Evolutionary conservation across 495 filamentous ascomycete species (phyloP).

Genomic region (Talaromyces nanjingensis): DNA sequence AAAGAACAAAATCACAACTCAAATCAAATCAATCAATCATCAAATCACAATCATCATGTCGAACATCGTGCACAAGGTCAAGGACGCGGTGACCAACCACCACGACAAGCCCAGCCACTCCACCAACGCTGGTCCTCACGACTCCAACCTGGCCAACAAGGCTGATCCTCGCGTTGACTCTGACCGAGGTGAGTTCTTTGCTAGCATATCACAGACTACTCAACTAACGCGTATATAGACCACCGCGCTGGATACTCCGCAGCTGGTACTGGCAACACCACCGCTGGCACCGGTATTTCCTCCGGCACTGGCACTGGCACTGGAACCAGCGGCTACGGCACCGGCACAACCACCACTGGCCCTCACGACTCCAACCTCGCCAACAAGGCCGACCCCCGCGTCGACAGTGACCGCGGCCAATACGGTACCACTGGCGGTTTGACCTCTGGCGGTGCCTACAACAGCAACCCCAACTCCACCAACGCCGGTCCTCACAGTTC

Average conservation of each 20-base stretch:
- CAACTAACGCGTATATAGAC: not conserved
- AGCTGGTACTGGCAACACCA: conserved; percentile 2
- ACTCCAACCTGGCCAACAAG: conserved; percentile 34
- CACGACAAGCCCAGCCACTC: conserved; percentile 24
- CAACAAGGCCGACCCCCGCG: conserved; percentile 46
- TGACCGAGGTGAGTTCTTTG: conserved; percentile 19
- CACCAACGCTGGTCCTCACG: conserved; percentile 24
- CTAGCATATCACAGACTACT: not conserved
- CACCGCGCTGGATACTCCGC: not conserved
- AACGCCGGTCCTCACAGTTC: conserved; percentile 29
- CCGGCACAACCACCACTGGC: conserved; percentile 16
- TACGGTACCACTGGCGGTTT: conserved; percentile 7
- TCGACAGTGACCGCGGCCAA: conserved; percentile 34
- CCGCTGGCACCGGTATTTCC: not conserved
- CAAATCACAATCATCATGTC: conserved; percentile 46
- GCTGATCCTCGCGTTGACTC: conserved; percentile 44
- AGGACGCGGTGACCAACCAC: conserved; percentile 54
- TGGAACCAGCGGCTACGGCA: not conserved
- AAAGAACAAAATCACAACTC: not conserved
- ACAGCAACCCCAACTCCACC: conserved; percentile 6
- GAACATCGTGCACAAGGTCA: conserved; percentile 63
- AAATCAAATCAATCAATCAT: not conserved
- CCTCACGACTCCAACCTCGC: conserved; percentile 29
- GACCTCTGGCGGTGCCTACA: conserved; percentile 4
- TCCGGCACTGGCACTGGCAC: not conserved